Base-by-base conservation (phyloP, 176 grass and related monocot genomes). In the Ensete ventricosum region DNA sequence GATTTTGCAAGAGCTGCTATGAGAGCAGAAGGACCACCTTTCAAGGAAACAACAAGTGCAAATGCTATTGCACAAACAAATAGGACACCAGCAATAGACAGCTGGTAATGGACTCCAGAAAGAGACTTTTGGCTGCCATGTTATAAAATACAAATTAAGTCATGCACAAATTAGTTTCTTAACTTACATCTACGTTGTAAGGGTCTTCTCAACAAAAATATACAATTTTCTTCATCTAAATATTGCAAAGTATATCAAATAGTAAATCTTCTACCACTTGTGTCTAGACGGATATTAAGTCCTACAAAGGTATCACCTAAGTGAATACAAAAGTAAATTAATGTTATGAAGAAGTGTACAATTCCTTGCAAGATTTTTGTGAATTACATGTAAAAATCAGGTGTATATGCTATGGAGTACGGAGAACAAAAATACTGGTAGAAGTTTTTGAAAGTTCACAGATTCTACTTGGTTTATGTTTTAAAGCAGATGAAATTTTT, bases 1-100 rank as follows among this genome's bases (percentile, higher is more conserved):
- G 95, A 98, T 83, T 93, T 98, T 51, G 95, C 82, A 77, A 98
- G 76, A 52, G 87, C 77, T 52, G 73, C 77, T 73, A 91, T 51
- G 64, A 93, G 67, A 55, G 88, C 82, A 66, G 90, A 91, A 55
- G 88, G 64, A 19, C 89, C 85, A 72, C 90, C 94, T 77, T 98
- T 93, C 71, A 91, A 81, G 57, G 78, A 86, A 78, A 91, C 78
- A 68, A 91, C 62, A 79, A 93, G 79, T 72, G 82, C 14, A 84
- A 82, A 84, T 82, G 78, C 84, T 67, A 91, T 14, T 21, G 78
- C 62, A 10, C 80, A 87, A 27, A 89, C 55, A 87, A 90, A 69
- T 73, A 98, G 80, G 71, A 85, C 73, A 2, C 57, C 75, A 26
- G 88, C 94, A 80, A 93, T 77, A 60, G 75, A 76, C 78, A 91